phyloP scores from a whole-genome alignment of 345 rosid genomes.

The Isatis tinctoria region DNA sequence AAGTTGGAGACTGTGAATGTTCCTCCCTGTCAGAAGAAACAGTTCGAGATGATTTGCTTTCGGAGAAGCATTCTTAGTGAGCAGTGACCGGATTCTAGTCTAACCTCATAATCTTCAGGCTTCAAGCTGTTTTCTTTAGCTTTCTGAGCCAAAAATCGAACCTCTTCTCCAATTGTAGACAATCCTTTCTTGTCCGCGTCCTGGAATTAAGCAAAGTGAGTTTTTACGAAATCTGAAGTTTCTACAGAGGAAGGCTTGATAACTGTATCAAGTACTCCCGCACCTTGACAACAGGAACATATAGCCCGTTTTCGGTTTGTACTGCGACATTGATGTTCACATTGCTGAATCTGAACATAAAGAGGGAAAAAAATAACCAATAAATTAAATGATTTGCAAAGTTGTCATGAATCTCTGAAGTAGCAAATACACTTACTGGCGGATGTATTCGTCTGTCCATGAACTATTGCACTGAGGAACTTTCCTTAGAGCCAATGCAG shows the following conservation, averaged over 20 bases:
- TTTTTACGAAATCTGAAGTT: background rate
- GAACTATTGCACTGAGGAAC: slow-evolving; percentile 98
- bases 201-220: slow-evolving; percentile 38
- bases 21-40: slow-evolving; percentile 66
- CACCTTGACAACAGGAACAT: slow-evolving; percentile 92
- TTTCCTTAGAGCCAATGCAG: slow-evolving; percentile 88
- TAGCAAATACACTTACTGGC: slow-evolving; percentile 62
- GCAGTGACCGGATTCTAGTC: background rate
- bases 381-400: background rate
- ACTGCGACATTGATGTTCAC: slow-evolving; percentile 92
- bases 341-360: slow-evolving; percentile 56
- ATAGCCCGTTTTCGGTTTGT: slow-evolving; percentile 94
- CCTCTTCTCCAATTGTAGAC: slow-evolving; percentile 72
- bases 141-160: slow-evolving; percentile 79
- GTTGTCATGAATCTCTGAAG: background rate
- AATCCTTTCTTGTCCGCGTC: slow-evolving; percentile 95
- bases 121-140: slow-evolving; percentile 86
- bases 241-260: background rate
- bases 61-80: background rate
- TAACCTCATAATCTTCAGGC: slow-evolving; percentile 95
- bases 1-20: slow-evolving; percentile 92
- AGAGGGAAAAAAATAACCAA: slow-evolving; percentile 5
- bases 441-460: slow-evolving; percentile 89
- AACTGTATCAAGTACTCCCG: background rate
- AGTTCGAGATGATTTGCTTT: background rate